Conservation (phyloP, 1,284 basidiomycete species). For the Coniferiporia weirii region DNA sequence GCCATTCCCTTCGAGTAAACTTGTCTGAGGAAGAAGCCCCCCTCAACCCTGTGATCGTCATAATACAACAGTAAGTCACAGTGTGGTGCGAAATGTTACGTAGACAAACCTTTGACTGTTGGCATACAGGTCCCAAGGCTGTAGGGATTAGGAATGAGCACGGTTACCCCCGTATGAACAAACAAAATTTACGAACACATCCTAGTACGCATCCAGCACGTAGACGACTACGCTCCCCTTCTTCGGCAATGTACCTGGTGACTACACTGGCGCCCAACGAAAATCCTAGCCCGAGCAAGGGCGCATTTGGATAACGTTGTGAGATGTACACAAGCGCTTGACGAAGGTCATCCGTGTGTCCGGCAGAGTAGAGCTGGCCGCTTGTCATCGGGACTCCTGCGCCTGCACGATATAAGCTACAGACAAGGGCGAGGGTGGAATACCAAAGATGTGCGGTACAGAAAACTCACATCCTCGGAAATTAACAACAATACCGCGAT, state of each 20-base stretch:
- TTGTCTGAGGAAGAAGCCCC: slow-evolving; percentile 57
- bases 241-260: slow-evolving; percentile 87
- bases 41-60: slow-evolving; percentile 46
- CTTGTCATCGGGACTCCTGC: slow-evolving; percentile 80
- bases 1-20: slow-evolving; percentile 86
- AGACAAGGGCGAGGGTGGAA: slow-evolving; percentile 8
- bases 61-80: background rate
- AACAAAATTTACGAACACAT: slow-evolving; percentile 50
- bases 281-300: slow-evolving; percentile 85
- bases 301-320: slow-evolving; percentile 71
- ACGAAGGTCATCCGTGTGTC: slow-evolving; percentile 82
- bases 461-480: slow-evolving; percentile 81
- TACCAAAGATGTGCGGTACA: slow-evolving; percentile 10
- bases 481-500: slow-evolving; percentile 84
- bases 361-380: slow-evolving; percentile 82
- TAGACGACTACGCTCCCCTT: slow-evolving; percentile 75
- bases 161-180: slow-evolving; percentile 13
- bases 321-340: slow-evolving; percentile 77
- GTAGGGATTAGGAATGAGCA: slow-evolving; percentile 11
- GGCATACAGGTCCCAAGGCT: slow-evolving; percentile 11
- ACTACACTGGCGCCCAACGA: slow-evolving; percentile 92
- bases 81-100: background rate
- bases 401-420: slow-evolving; percentile 36
- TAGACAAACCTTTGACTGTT: slow-evolving; percentile 9
- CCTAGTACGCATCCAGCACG: slow-evolving; percentile 73